These are phyloP conservation scores for Colletotrichum lupini DNA, from an alignment of 2,329 filamentous ascomycete species.

Conservation along the genomic window DNA sequence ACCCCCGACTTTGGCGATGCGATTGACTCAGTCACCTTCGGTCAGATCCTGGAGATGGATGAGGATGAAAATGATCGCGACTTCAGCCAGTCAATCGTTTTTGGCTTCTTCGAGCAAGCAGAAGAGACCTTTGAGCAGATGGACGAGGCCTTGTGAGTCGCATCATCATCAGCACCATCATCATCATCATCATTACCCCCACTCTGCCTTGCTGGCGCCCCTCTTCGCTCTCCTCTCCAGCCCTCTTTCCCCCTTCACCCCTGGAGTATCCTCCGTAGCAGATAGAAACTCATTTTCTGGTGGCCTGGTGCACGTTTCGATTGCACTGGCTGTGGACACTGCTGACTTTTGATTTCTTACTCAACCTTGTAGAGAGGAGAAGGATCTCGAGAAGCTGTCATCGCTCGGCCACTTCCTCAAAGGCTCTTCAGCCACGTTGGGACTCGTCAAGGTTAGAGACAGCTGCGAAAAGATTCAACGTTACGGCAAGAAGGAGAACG, in stretches of 20 bases:
- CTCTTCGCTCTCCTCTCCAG: constrained; percentile 9
- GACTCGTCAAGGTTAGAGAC: constrained; percentile 89
- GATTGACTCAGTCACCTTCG: constrained; percentile 85
- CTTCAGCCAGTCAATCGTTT: constrained; percentile 90
- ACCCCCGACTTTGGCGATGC: constrained; percentile 69
- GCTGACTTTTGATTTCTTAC: constrained; percentile 28
- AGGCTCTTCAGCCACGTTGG: constrained; percentile 94
- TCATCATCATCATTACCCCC: constrained; percentile 1
- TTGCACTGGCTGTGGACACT: background rate
- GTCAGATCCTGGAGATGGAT: constrained; percentile 98
- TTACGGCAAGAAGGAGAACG: constrained; percentile 84
- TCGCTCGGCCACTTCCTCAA: constrained; percentile 95
- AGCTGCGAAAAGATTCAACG: constrained; percentile 97
- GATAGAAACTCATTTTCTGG: background rate
- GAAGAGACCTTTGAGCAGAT: constrained; percentile 87
- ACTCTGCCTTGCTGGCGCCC: constrained; percentile 8
- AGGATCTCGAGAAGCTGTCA: constrained; percentile 80
- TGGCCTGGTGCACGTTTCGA: background rate
- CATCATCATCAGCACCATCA: constrained; percentile 14
- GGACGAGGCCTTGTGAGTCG: constrained; percentile 82
- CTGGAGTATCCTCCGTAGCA: constrained; percentile 3
- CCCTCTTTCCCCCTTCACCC: background rate
- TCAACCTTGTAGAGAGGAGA: constrained; percentile 64
- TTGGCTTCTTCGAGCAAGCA: constrained; percentile 93
- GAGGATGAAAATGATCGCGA: constrained; percentile 86